A percentile compares a stretch with the other conserved stretches of the same genome.
Evolutionary conservation across 2,329 filamentous ascomycete genomes (phyloP).

Genomic region (Colletotrichum sp.): DNA sequence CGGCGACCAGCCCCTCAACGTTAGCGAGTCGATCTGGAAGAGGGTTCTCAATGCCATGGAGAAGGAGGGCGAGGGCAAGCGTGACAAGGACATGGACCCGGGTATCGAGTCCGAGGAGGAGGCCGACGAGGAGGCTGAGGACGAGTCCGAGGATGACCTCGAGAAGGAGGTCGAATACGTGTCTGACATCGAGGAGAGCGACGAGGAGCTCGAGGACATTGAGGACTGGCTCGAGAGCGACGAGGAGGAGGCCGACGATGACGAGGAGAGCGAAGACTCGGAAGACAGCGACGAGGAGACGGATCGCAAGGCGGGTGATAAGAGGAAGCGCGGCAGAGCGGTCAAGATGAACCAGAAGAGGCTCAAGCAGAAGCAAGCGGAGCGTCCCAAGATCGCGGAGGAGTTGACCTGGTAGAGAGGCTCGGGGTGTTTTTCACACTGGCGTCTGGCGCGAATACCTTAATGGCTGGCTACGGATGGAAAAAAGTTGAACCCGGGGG

Average conservation of each 20-base stretch:
- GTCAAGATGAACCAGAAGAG: constrained; percentile 51
- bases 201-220: constrained; percentile 74
- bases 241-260: constrained; percentile 63
- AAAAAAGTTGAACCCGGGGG: constrained; percentile 7
- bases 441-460: constrained; percentile 20
- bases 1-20: constrained; percentile 92
- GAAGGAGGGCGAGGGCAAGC: constrained; percentile 79
- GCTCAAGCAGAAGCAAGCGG: constrained; percentile 53
- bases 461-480: constrained; percentile 17
- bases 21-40: constrained; percentile 95
- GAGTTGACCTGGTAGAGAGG: constrained; percentile 44
- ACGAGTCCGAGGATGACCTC: constrained; percentile 68
- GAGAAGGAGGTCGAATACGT: constrained; percentile 90
- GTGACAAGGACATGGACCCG: constrained; percentile 88
- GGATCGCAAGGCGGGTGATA: constrained; percentile 61
- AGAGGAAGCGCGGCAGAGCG: constrained; percentile 56
- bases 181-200: constrained; percentile 85
- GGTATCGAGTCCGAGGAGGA: constrained; percentile 82
- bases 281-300: constrained; percentile 62
- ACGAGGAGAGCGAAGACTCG: constrained; percentile 60
- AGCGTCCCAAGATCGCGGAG: constrained; percentile 44
- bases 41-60: constrained; percentile 93
- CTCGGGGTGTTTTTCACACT: background rate
- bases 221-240: constrained; percentile 92
- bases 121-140: constrained; percentile 68